These are phyloP conservation scores for Byssothecium circinans DNA, from an alignment of 2,329 filamentous ascomycete genomes.

Conservation along the genomic window DNA sequence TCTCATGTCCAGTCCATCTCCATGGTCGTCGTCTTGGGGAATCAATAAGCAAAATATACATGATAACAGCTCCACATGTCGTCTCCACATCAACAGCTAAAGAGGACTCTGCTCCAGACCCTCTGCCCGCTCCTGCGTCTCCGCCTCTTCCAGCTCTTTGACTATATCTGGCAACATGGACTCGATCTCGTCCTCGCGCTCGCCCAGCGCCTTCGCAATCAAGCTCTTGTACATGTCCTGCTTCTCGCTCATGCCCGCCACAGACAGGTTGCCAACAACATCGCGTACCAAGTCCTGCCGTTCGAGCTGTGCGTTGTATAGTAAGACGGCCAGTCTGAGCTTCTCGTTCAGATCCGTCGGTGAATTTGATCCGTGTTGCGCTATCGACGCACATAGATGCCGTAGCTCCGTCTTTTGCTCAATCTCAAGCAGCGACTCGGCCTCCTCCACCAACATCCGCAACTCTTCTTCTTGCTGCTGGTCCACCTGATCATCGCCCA, in stretches of 20 bases:
- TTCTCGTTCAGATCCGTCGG: constrained; percentile 54
- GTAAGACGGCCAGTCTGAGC: constrained; percentile 59
- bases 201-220: constrained; percentile 68
- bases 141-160: constrained; percentile 52
- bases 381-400: constrained; percentile 29
- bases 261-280: constrained; percentile 68
- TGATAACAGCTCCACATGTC: not conserved
- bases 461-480: constrained; percentile 42
- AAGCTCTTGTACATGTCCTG: constrained; percentile 73
- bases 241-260: constrained; percentile 71
- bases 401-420: constrained; percentile 48
- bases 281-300: constrained; percentile 65
- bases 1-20: not conserved
- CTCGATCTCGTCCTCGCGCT: constrained; percentile 70
- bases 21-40: constrained; percentile 6
- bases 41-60: constrained; percentile 8
- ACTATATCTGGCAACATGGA: constrained; percentile 57
- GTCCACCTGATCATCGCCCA: constrained; percentile 42
- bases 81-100: constrained; percentile 2
- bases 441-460: constrained; percentile 41
- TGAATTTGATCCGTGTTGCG: constrained; percentile 28
- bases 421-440: constrained; percentile 47
- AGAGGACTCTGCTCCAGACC: constrained; percentile 38
- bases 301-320: constrained; percentile 60
- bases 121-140: constrained; percentile 42